A percentile compares a stretch with the other conserved stretches of the same genome.
phyloP scores from a whole-genome alignment of 306 rosid species.

The Dicorynia guianensis region DNA sequence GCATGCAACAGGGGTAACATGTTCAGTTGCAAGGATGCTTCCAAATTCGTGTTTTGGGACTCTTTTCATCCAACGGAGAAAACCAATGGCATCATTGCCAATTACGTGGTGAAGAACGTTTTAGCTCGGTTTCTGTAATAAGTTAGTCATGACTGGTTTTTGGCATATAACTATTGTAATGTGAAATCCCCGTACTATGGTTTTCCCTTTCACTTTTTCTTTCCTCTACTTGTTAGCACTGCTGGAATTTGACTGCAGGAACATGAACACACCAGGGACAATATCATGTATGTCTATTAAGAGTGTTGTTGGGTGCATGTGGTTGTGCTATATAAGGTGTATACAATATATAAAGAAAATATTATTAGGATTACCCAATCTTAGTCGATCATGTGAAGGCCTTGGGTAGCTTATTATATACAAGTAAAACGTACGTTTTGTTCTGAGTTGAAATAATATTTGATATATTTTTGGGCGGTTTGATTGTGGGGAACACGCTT shows the following conservation, averaged over 20 bases:
- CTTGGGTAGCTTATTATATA: too few species aligned
- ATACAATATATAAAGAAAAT: too few species aligned
- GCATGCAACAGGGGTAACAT: constrained; percentile 64
- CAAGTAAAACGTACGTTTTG: constrained; percentile 34
- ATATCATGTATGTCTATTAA: too few species aligned
- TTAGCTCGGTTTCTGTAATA: constrained; percentile 34
- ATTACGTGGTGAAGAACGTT: constrained; percentile 46
- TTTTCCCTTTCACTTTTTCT: not conserved
- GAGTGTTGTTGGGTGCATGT: too few species aligned
- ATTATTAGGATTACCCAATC: too few species aligned
- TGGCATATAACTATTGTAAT: constrained; percentile 18
- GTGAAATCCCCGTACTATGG: not conserved
- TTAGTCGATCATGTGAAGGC: too few species aligned
- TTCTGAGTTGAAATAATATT: constrained; percentile 22
- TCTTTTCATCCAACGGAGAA: constrained; percentile 62
- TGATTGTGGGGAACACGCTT: not conserved
- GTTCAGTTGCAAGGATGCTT: constrained; percentile 78
- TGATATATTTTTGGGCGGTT: not conserved
- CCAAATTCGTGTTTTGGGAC: constrained; percentile 71
- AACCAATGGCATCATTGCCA: constrained; percentile 57
- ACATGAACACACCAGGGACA: too few species aligned
- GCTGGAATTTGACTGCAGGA: not conserved
- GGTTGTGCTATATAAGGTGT: too few species aligned
- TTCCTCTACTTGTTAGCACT: not conserved
- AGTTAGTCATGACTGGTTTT: not conserved